phyloP scores from a whole-genome alignment of 495 filamentous ascomycete genomes.

The Copromyces sp. region DNA sequence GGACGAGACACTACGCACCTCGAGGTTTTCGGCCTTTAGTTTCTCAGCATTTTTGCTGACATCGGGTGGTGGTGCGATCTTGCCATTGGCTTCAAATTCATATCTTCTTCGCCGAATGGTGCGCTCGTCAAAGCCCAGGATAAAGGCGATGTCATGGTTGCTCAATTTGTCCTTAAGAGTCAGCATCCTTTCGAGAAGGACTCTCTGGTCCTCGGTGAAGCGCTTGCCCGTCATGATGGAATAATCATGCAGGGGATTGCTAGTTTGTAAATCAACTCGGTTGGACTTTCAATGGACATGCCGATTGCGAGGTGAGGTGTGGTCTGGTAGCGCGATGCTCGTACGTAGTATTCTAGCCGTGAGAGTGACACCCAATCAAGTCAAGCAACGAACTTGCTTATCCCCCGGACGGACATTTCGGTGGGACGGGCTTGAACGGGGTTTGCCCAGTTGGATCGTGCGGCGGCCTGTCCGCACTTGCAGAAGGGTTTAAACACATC shows the following conservation, averaged over 20 bases:
- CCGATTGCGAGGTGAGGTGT: neutral
- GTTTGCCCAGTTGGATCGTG: neutral
- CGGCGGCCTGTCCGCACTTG: neutral
- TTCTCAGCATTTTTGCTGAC: slow-evolving; percentile 25
- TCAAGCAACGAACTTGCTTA: neutral
- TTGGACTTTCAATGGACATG: neutral
- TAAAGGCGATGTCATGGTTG: slow-evolving; percentile 18
- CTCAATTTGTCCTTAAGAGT: slow-evolving; percentile 14
- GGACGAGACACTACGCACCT: slow-evolving; percentile 6
- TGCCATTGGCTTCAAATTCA: slow-evolving; percentile 14
- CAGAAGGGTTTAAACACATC: neutral
- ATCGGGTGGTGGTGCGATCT: slow-evolving; percentile 12
- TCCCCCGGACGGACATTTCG: neutral
- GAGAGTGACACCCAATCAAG: neutral
- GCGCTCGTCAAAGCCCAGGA: slow-evolving; percentile 13
- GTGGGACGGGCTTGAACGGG: neutral
- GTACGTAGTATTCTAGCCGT: neutral
- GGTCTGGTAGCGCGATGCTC: neutral
- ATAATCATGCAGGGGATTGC: neutral
- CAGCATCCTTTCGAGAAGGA: slow-evolving; percentile 12
- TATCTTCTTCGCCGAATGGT: slow-evolving; percentile 17
- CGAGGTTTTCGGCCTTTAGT: slow-evolving; percentile 15
- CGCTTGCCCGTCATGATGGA: slow-evolving; percentile 18
- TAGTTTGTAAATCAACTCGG: neutral
- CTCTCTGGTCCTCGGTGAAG: slow-evolving; percentile 11